These are phyloP conservation scores for Rosa hybrid DNA, from an alignment of 331 rosid species.

Conservation along the genomic window DNA sequence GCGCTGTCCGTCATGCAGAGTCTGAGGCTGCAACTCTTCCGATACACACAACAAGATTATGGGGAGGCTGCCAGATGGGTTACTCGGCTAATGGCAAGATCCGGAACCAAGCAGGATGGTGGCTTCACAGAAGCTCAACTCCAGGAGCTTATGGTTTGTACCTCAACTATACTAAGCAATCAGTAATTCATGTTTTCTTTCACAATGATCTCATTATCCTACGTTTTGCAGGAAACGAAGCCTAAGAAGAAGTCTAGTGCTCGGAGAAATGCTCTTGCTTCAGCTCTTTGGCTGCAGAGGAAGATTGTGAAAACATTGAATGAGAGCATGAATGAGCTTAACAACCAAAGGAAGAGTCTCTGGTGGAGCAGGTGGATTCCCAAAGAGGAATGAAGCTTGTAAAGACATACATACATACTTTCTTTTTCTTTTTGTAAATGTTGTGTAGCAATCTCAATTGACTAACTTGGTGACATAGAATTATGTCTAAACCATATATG, in stretches of 20 bases:
- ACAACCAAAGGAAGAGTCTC: conserved; percentile 62
- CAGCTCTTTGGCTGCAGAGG: conserved; percentile 73
- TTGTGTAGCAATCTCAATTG: conserved; percentile 48
- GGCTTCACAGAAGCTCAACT: conserved; percentile 99
- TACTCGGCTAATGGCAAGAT: conserved; percentile 76
- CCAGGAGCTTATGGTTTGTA: conserved; percentile 67
- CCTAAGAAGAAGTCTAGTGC: conserved; percentile 71
- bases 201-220: not conserved
- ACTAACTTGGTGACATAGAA: conserved; percentile 33
- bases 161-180: conserved; percentile 18
- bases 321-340: conserved; percentile 88
- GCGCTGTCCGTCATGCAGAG: conserved; percentile 83
- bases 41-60: conserved; percentile 87
- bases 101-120: conserved; percentile 82
- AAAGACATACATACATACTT: conserved; percentile 19
- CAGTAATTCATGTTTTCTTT: not conserved
- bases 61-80: conserved; percentile 88
- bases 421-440: conserved; percentile 42
- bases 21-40: conserved; percentile 66
- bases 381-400: conserved; percentile 72
- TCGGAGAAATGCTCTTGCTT: conserved; percentile 79
- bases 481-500: conserved; percentile 16
- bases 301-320: conserved; percentile 75
- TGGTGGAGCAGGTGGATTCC: conserved; percentile 99
- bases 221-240: conserved; percentile 55